Evolutionary conservation across 257 asterid species (phyloP), one percentile per base, ranked within the genome.

Genomic region (Solanum chilense): DNA sequence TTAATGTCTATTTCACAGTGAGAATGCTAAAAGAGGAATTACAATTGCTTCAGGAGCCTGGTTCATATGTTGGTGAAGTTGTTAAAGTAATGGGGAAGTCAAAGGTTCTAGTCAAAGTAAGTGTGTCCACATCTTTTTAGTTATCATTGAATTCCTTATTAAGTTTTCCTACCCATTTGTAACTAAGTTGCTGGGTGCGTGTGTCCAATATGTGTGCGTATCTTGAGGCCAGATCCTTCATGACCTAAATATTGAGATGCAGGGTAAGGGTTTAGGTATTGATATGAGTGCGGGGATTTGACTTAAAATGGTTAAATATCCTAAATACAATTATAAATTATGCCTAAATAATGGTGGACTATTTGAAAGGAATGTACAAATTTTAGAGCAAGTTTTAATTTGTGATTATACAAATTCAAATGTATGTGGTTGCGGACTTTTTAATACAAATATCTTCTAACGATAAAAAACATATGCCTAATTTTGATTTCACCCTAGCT

Each of bases 31-130:
- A 95, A 92, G 98, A 97, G 87, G 99, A 97, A 92, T 89, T 97
- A 90, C 98, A 97, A 87, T 92, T 97, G 86, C 98, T 97, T 90
- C 98, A 96, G 93, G 98, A 97, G 89, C 98, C 99, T 82, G 99
- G 98, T 82, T 97, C 98, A 23, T 95, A 94, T 90, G 99, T 97
- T 42, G 98, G 98, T 9, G 98, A 96, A 94, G 98, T 96, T 91
- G 98, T 96, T 86, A 96, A 96, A 91, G 98, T 96, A 37, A 95
- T 96, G 99, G 99, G 98, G 86, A 95, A 96, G 88, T 95, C 98
- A 12, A 95, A 96, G 92, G 98, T 96, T 87, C 93, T 96, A 70
- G 99, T 96, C 45, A 96, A 96, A 94, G 99, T 95, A 35, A 87
- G 97, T 89, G 64, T 18, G 27, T 18, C 75, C 37, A 68, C 49